These are phyloP conservation scores for Aspergillus kassunensis DNA, from an alignment of 495 filamentous ascomycete genomes.

Conservation along the genomic window DNA sequence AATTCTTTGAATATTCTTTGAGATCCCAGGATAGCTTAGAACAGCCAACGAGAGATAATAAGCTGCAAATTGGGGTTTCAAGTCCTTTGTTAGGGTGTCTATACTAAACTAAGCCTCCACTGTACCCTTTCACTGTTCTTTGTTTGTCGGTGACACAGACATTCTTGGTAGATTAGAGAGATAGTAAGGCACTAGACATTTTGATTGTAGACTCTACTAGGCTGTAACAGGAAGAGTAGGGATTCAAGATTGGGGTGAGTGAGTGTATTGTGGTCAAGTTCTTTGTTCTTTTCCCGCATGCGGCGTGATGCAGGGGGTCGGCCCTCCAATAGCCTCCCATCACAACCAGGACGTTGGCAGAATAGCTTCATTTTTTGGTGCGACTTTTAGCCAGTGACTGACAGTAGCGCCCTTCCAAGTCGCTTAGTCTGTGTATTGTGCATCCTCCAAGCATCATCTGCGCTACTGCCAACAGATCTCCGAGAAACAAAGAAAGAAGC, in stretches of 20 bases:
- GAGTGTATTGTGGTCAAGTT: conserved; percentile 4
- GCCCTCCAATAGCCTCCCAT: conserved; percentile 13
- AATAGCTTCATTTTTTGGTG: neutral
- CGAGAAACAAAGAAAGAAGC: conserved; percentile 15
- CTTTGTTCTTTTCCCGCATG: conserved; percentile 39
- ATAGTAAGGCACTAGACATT: no score
- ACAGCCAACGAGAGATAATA: conserved; percentile 19
- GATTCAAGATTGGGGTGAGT: neutral
- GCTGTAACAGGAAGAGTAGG: no score
- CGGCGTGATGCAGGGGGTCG: conserved; percentile 27
- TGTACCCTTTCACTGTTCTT: neutral
- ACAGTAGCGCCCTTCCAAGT: conserved; percentile 3
- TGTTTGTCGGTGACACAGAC: no score
- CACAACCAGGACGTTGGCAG: conserved; percentile 1
- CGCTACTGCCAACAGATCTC: conserved; percentile 8
- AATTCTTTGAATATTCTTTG: conserved; percentile 24
- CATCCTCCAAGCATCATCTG: conserved; percentile 3
- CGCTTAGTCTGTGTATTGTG: conserved; percentile 5
- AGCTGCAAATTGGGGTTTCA: conserved; percentile 21
- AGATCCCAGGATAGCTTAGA: conserved; percentile 19
- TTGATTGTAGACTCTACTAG: conserved; percentile 8
- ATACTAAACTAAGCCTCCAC: conserved; percentile 11
- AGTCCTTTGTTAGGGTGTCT: conserved; percentile 25
- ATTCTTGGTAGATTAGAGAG: no score
- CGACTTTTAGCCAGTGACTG: conserved; percentile 4